phyloP scores from a whole-genome alignment of 345 rosid genomes.

The Arabis alpina region DNA sequence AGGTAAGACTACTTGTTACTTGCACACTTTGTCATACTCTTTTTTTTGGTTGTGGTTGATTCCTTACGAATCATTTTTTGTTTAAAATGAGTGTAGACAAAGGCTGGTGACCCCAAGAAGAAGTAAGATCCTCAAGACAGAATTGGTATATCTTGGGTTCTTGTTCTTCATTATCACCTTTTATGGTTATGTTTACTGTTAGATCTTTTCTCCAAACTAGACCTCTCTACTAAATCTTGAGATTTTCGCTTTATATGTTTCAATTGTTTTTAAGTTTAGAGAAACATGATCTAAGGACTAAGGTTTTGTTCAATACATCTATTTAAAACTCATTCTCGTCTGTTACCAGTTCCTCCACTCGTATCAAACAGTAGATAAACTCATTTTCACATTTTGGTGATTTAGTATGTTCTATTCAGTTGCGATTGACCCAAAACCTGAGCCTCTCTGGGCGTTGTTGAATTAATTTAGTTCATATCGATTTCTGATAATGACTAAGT shows the following conservation, averaged over 20 bases:
- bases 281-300: slow-evolving; percentile 19
- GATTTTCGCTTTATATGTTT: slow-evolving; percentile 7
- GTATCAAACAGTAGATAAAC: neutral
- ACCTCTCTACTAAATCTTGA: slow-evolving; percentile 13
- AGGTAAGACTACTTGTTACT: slow-evolving; percentile 50
- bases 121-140: slow-evolving; percentile 51
- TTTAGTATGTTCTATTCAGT: neutral
- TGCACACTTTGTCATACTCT: neutral
- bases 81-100: slow-evolving; percentile 55
- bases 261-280: slow-evolving; percentile 5
- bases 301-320: slow-evolving; percentile 23
- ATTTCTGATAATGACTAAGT: too few relatives aligned
- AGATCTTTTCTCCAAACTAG: slow-evolving; percentile 32
- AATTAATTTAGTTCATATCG: too few relatives aligned
- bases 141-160: neutral
- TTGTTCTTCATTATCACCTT: slow-evolving; percentile 12
- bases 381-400: neutral
- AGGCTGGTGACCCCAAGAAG: slow-evolving; percentile 95
- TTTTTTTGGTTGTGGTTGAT: neutral
- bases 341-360: neutral
- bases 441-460: too few relatives aligned
- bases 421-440: too few relatives aligned
- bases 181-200: slow-evolving; percentile 32
- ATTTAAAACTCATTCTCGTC: neutral
- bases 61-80: neutral